Evolutionary conservation across 2,329 filamentous ascomycete genomes (phyloP).

Genomic region (Ophiostoma quercus): DNA sequence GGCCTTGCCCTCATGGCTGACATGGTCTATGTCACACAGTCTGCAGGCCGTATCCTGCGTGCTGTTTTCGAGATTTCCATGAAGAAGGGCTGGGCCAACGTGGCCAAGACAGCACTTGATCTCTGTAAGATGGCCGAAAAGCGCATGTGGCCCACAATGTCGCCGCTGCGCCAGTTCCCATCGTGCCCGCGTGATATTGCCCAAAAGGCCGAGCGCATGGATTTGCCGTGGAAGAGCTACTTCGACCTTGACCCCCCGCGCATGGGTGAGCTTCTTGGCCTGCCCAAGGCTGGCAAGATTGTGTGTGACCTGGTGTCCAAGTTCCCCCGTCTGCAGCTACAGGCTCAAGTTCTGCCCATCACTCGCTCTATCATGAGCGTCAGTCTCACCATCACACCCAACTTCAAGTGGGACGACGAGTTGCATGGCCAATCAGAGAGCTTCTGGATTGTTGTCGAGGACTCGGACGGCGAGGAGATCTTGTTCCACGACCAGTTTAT

Average conservation of each 20-base stretch:
- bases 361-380: slow-evolving; percentile 89
- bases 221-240: slow-evolving; percentile 88
- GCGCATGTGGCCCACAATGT: slow-evolving; percentile 99
- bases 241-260: slow-evolving; percentile 94
- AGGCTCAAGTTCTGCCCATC: slow-evolving; percentile 90
- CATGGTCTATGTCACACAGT: slow-evolving; percentile 97
- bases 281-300: slow-evolving; percentile 75
- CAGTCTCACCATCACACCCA: slow-evolving; percentile 85
- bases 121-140: slow-evolving; percentile 99
- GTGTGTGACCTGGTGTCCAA: slow-evolving; percentile 85
- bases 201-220: slow-evolving; percentile 88
- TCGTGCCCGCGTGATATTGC: slow-evolving; percentile 77
- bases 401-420: slow-evolving; percentile 90
- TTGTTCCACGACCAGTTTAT: slow-evolving; percentile 93
- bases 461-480: slow-evolving; percentile 94
- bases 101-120: slow-evolving; percentile 86
- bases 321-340: slow-evolving; percentile 86
- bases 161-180: slow-evolving; percentile 85
- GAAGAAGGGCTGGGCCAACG: slow-evolving; percentile 91
- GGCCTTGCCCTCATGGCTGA: slow-evolving; percentile 96
- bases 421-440: slow-evolving; percentile 83
- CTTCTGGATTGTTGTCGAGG: slow-evolving; percentile 97
- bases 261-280: slow-evolving; percentile 88
- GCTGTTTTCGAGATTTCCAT: slow-evolving; percentile 97
- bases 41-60: slow-evolving; percentile 88